phyloP scores from a whole-genome alignment of 2,329 filamentous ascomycete species.

The Colletotrichum sp. region DNA sequence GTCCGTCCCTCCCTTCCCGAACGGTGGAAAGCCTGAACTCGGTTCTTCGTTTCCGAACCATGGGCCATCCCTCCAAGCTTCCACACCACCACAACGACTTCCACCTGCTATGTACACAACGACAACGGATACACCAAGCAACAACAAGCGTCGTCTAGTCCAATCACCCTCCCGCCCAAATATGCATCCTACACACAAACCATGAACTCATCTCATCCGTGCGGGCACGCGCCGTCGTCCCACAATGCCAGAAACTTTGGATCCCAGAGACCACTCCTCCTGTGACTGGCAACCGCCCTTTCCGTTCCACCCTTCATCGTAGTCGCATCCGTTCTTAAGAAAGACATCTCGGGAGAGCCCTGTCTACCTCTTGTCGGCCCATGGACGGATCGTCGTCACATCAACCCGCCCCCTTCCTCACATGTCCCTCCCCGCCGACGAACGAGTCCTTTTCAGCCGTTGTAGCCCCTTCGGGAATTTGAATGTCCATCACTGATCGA shows the following conservation, averaged over 20 bases:
- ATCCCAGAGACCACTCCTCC: neutral
- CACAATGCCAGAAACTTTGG: neutral
- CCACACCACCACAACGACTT: neutral
- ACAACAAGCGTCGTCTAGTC: neutral
- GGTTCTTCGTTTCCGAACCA: conserved; percentile 15
- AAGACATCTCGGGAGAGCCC: conserved; percentile 4
- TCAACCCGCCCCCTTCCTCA: neutral
- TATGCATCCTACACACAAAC: neutral
- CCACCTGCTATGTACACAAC: neutral
- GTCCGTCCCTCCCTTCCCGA: conserved; percentile 1
- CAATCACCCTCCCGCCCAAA: neutral
- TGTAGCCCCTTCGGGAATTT: neutral
- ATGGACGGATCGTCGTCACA: conserved; percentile 10
- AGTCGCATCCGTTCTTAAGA: neutral
- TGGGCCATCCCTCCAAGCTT: neutral
- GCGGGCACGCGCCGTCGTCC: conserved; percentile 11
- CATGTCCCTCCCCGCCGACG: neutral
- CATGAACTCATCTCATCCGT: conserved; percentile 8
- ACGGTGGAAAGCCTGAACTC: neutral
- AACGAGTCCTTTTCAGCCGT: neutral
- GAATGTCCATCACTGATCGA: neutral
- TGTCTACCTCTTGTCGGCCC: neutral
- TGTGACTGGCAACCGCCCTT: neutral
- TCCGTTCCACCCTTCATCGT: neutral
- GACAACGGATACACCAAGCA: neutral